Evolutionary conservation across 2,329 filamentous ascomycete genomes (phyloP).

Genomic region (Ophiostoma triangulosporum): DNA sequence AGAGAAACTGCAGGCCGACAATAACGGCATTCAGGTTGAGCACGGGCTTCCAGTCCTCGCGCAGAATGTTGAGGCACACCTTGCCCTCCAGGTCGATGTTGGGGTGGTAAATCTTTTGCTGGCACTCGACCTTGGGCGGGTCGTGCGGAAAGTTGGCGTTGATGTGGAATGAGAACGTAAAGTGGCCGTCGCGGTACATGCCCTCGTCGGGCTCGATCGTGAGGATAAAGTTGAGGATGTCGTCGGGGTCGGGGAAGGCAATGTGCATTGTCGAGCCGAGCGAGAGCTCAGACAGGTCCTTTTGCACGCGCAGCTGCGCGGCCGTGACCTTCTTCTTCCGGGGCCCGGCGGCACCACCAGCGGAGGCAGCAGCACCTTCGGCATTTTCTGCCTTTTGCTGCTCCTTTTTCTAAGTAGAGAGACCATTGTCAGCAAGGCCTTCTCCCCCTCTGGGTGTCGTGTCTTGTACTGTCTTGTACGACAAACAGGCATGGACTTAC

Average conservation of each 20-base stretch:
- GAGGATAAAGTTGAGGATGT: constrained; percentile 73
- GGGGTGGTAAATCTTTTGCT: constrained; percentile 97
- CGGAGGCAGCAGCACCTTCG: constrained; percentile 45
- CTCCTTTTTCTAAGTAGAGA: constrained; percentile 62
- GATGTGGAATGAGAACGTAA: constrained; percentile 84
- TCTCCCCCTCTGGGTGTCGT: constrained; percentile 15
- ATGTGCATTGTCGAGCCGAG: constrained; percentile 70
- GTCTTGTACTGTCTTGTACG: not conserved
- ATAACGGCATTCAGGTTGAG: constrained; percentile 96
- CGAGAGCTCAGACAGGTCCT: constrained; percentile 74
- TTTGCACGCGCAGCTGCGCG: constrained; percentile 87
- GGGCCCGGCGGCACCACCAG: constrained; percentile 36
- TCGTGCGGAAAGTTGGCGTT: constrained; percentile 94
- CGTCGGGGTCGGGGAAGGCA: constrained; percentile 67
- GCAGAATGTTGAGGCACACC: constrained; percentile 90
- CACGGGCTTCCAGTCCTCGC: constrained; percentile 98
- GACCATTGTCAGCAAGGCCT: not conserved
- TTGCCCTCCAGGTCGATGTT: constrained; percentile 98
- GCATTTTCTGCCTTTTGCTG: constrained; percentile 89
- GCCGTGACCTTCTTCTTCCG: constrained; percentile 98
- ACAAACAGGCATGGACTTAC: constrained; percentile 30
- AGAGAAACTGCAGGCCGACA: constrained; percentile 90
- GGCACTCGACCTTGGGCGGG: constrained; percentile 92
- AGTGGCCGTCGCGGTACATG: constrained; percentile 76
- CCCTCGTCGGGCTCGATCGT: constrained; percentile 76